These are phyloP conservation scores for Sechiopsis laciniata DNA, from an alignment of 306 rosid genomes.

Conservation along the genomic window DNA sequence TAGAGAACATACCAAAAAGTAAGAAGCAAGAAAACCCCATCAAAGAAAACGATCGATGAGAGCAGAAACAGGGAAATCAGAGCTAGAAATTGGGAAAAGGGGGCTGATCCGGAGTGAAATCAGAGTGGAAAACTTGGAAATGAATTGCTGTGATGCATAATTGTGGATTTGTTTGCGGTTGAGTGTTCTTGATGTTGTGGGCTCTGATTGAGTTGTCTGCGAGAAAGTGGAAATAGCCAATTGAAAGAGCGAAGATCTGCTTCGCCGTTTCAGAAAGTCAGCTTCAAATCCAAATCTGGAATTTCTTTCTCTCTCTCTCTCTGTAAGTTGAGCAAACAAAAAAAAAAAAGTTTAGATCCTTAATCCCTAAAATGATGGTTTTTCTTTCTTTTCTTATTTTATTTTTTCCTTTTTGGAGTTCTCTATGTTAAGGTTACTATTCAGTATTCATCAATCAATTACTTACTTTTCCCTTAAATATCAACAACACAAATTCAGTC, in stretches of 20 bases:
- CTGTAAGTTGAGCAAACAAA: not conserved
- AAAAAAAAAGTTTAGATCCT: not conserved
- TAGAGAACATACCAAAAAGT: constrained; percentile 2
- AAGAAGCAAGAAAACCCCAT: constrained; percentile 13
- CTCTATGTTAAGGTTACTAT: not conserved
- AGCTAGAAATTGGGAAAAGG: not conserved
- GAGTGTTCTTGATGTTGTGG: not conserved
- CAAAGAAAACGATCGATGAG: constrained; percentile 4
- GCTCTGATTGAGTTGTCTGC: constrained; percentile 2
- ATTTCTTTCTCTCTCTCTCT: not conserved
- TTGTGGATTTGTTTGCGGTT: constrained; percentile 12
- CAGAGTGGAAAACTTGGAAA: constrained; percentile 1
- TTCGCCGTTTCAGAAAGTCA: constrained; percentile 13
- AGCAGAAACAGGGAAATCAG: constrained; percentile 1
- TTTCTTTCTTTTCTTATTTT: not conserved
- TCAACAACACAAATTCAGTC: too few species aligned
- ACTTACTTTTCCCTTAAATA: not conserved
- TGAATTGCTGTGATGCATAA: constrained; percentile 11
- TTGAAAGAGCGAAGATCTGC: constrained; percentile 16
- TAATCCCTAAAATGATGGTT: constrained; percentile 4
- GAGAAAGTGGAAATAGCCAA: constrained; percentile 8
- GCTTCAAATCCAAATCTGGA: constrained; percentile 20
- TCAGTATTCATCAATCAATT: not conserved
- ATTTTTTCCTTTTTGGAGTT: not conserved
- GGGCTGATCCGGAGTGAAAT: not conserved